Conservation (phyloP, 176 grass and related monocot genomes). For the Pontederia paniculata region DNA sequence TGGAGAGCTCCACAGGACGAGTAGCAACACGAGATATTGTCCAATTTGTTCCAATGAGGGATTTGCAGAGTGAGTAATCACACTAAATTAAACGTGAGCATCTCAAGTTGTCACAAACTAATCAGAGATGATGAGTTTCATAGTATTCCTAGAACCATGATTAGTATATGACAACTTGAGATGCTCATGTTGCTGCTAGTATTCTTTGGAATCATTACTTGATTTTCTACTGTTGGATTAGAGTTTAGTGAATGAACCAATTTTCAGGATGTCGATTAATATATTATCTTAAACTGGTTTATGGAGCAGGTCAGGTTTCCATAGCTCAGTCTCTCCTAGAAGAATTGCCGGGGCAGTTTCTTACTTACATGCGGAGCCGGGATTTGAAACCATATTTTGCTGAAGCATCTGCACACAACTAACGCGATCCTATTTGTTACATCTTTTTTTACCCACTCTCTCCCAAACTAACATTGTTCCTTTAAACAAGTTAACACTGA, state of each 20-base stretch:
- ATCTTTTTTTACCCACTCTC: neutral
- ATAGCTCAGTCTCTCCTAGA: slow-evolving; percentile 80
- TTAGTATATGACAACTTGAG: no score
- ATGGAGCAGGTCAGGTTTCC: slow-evolving; percentile 49
- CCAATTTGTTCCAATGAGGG: slow-evolving; percentile 86
- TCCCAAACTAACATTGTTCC: neutral
- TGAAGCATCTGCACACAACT: neutral
- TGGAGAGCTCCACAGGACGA: slow-evolving; percentile 76
- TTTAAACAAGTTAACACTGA: neutral
- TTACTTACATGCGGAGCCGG: slow-evolving; percentile 61
- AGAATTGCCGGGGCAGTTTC: slow-evolving; percentile 80
- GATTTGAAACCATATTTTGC: slow-evolving; percentile 48
- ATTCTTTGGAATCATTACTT: neutral
- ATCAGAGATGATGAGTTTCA: neutral
- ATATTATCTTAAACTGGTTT: neutral
- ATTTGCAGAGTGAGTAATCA: slow-evolving; percentile 49
- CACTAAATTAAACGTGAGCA: neutral
- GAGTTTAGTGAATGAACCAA: neutral
- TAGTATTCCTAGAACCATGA: neutral
- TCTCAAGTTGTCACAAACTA: neutral
- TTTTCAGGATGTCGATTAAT: neutral
- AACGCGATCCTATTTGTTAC: no score
- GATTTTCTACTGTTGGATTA: neutral
- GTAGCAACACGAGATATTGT: slow-evolving; percentile 82
- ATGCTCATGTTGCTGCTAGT: no score